A percentile compares a stretch with the other conserved stretches of the same genome.
Evolutionary conservation across 1,284 basidiomycete genomes (phyloP).

Genomic region (Ceraceosorus bombacis): DNA sequence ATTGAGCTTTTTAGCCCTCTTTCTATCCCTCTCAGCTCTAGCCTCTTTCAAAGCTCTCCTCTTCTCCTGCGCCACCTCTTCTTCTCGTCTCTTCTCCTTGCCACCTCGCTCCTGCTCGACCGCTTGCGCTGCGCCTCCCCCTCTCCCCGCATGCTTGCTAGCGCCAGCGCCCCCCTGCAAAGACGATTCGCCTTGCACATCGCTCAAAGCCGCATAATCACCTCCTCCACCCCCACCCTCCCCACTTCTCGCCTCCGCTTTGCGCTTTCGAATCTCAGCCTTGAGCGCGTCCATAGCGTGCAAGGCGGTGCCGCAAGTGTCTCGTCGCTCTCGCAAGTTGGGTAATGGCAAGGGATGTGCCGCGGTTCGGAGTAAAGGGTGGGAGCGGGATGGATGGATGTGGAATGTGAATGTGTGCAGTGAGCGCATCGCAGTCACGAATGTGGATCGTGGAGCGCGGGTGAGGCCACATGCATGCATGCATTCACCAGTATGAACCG

Average conservation of each 20-base stretch:
- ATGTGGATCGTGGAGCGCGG: too few relatives aligned
- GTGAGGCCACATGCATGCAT: too few relatives aligned
- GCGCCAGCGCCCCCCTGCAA: conserved; percentile 10
- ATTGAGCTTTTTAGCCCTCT: background rate
- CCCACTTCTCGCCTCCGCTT: conserved; percentile 52
- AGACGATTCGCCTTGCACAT: conserved; percentile 2
- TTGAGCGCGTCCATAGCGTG: conserved; percentile 70
- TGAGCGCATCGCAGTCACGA: too few relatives aligned
- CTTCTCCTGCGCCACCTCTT: conserved; percentile 2
- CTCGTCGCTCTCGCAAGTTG: too few relatives aligned
- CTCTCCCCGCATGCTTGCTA: conserved; percentile 12
- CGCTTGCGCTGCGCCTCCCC: conserved; percentile 29
- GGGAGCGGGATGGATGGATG: too few relatives aligned
- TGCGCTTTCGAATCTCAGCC: conserved; percentile 81
- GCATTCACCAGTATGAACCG: too few relatives aligned
- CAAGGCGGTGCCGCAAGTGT: too few relatives aligned
- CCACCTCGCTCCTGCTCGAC: conserved; percentile 23
- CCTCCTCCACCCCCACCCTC: too few relatives aligned
- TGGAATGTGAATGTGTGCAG: too few relatives aligned
- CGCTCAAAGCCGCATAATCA: conserved; percentile 2
- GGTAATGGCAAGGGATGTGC: too few relatives aligned
- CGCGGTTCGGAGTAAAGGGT: too few relatives aligned
- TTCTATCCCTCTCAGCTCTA: conserved; percentile 1
- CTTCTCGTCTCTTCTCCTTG: conserved; percentile 14
- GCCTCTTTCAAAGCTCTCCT: background rate